Evolutionary conservation across 768 basidiomycete species (phyloP).

Genomic region (Amanita exitialis): DNA sequence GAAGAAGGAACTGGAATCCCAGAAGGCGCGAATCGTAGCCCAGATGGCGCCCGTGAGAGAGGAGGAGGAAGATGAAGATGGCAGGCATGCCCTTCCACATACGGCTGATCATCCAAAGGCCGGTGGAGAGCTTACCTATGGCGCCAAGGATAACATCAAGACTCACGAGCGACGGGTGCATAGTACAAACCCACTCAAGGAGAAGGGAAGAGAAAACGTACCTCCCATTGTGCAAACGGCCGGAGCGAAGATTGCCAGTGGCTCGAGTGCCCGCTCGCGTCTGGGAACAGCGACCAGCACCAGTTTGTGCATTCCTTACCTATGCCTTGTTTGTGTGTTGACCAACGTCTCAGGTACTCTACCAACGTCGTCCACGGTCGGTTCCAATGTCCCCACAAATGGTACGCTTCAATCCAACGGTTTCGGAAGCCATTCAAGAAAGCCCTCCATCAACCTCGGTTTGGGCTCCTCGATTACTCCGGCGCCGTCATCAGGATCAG

Average conservation of each 20-base stretch:
- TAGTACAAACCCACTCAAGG: background rate
- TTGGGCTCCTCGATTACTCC: constrained; percentile 25
- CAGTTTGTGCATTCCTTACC: background rate
- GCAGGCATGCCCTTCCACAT: constrained; percentile 22
- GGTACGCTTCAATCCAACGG: background rate
- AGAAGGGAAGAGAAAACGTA: constrained; percentile 21
- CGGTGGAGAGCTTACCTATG: constrained; percentile 14
- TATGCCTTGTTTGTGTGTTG: background rate
- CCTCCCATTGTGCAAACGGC: constrained; percentile 12
- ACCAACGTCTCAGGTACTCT: background rate
- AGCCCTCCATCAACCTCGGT: background rate
- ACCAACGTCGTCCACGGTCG: background rate
- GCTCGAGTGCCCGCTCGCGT: background rate
- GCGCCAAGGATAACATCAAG: constrained; percentile 13
- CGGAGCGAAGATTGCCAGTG: background rate
- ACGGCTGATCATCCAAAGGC: constrained; percentile 20
- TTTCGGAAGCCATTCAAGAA: background rate
- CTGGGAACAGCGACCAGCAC: background rate
- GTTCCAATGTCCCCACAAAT: background rate
- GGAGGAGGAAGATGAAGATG: constrained; percentile 26
- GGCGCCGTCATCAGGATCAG: background rate
- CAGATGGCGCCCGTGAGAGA: constrained; percentile 74
- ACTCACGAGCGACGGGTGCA: constrained; percentile 7
- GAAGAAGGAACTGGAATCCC: constrained; percentile 76
- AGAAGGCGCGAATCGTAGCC: constrained; percentile 89